Evolutionary conservation across 1,139 yeast genomes (phyloP).

Genomic region (Pichia kudriavzevii): DNA sequence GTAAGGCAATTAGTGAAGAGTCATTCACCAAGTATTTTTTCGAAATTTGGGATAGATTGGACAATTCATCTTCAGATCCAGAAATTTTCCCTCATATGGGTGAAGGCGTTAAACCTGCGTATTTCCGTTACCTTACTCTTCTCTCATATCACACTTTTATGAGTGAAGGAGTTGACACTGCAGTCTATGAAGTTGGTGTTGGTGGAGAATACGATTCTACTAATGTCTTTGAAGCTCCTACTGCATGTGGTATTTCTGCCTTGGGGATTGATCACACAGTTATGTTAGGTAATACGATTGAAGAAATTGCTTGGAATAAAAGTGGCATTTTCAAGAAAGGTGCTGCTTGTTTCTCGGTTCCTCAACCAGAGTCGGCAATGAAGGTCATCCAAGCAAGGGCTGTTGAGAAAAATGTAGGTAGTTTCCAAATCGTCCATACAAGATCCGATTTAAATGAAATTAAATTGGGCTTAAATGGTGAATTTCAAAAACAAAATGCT

Average conservation of each 20-base stretch:
- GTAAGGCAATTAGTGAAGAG: slow-evolving; percentile 73
- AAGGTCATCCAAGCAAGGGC: slow-evolving; percentile 57
- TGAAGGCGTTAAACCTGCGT: slow-evolving; percentile 75
- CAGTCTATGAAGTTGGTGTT: slow-evolving; percentile 95
- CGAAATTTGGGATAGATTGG: slow-evolving; percentile 81
- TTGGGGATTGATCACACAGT: slow-evolving; percentile 90
- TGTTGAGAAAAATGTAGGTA: slow-evolving; percentile 45
- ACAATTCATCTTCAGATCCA: slow-evolving; percentile 43
- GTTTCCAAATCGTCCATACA: slow-evolving; percentile 44
- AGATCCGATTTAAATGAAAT: slow-evolving; percentile 34
- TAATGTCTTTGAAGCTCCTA: slow-evolving; percentile 71
- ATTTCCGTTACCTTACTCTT: slow-evolving; percentile 83
- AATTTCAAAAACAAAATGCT: slow-evolving; percentile 80
- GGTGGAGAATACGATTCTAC: slow-evolving; percentile 98
- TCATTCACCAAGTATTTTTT: slow-evolving; percentile 83
- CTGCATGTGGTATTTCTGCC: slow-evolving; percentile 79
- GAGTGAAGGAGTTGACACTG: slow-evolving; percentile 82
- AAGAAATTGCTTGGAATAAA: slow-evolving; percentile 92
- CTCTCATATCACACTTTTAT: slow-evolving; percentile 86
- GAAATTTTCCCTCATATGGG: slow-evolving; percentile 66
- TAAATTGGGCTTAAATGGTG: slow-evolving; percentile 76
- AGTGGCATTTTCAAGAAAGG: slow-evolving; percentile 80
- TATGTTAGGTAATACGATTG: slow-evolving; percentile 82
- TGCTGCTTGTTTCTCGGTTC: slow-evolving; percentile 60
- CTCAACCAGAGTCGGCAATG: slow-evolving; percentile 45